phyloP scores from a whole-genome alignment of 495 filamentous ascomycete species.

The Talaromyces stipitatus region DNA sequence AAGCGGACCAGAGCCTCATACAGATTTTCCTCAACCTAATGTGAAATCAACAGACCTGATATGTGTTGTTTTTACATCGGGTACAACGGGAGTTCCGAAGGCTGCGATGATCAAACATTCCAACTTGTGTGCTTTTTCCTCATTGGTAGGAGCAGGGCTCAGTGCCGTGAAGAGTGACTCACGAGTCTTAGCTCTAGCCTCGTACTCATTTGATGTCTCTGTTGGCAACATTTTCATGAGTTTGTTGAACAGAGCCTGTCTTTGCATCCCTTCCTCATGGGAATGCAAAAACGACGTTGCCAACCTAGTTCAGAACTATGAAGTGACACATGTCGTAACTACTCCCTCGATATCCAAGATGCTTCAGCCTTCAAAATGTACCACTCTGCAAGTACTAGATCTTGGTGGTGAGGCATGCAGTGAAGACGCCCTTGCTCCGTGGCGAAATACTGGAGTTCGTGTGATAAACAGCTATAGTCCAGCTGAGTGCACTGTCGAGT shows the following conservation, averaged over 20 bases:
- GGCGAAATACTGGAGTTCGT: too few species aligned
- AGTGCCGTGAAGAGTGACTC: neutral
- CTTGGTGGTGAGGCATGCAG: conserved; percentile 15
- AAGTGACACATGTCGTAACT: neutral
- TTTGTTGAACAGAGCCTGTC: conserved; percentile 1
- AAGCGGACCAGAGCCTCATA: too few species aligned
- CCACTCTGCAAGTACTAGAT: conserved; percentile 11
- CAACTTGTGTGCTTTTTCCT: too few species aligned
- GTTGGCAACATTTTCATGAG: neutral
- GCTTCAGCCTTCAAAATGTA: conserved; percentile 10
- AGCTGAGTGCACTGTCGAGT: neutral
- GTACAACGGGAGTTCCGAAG: too few species aligned
- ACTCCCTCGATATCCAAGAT: conserved; percentile 10
- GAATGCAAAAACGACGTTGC: conserved; percentile 5
- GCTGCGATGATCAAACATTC: too few species aligned
- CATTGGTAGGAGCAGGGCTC: too few species aligned
- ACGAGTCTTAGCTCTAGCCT: conserved; percentile 5
- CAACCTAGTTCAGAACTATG: neutral
- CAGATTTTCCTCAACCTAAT: too few species aligned
- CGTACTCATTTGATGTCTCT: conserved; percentile 10
- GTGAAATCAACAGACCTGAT: too few species aligned
- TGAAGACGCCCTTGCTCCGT: too few species aligned
- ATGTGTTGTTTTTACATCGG: too few species aligned
- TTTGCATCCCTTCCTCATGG: conserved; percentile 7
- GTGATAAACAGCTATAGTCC: neutral